Evolutionary conservation across 495 filamentous ascomycete genomes (phyloP).

Genomic region (Oleoguttula mirabilis): DNA sequence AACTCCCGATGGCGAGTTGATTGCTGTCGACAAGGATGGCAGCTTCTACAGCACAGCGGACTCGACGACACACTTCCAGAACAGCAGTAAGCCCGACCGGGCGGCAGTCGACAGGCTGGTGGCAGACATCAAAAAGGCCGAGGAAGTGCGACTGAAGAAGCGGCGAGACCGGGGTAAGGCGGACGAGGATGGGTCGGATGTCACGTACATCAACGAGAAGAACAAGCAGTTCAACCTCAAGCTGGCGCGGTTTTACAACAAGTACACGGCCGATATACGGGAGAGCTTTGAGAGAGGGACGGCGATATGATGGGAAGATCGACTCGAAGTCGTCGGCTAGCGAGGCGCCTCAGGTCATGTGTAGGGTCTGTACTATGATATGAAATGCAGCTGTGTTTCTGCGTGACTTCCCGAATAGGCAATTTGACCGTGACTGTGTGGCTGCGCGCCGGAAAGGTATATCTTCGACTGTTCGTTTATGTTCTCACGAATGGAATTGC

Average conservation of each 20-base stretch:
- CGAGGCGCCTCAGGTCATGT: no score
- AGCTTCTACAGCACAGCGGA: conserved; percentile 82
- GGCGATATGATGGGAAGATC: conserved; percentile 69
- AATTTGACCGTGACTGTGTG: no score
- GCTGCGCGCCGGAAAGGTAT: no score
- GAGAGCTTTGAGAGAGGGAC: conserved; percentile 97
- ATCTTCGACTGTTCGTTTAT: no score
- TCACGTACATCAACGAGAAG: conserved; percentile 99
- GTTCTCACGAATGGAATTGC: no score
- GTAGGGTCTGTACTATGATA: no score
- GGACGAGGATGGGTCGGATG: conserved; percentile 59
- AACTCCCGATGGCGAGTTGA: conserved; percentile 84
- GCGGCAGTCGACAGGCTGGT: conserved; percentile 86
- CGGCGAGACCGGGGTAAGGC: conserved; percentile 58
- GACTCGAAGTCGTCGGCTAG: no score
- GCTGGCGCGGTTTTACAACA: conserved; percentile 88
- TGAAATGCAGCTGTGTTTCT: no score
- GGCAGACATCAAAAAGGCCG: conserved; percentile 71
- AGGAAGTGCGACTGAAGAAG: conserved; percentile 75
- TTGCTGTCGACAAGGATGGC: conserved; percentile 82
- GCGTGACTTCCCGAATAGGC: no score
- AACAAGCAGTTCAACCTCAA: conserved; percentile 99
- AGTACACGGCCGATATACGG: conserved; percentile 94
- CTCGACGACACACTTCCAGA: conserved; percentile 65
- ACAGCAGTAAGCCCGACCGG: conserved; percentile 67